phyloP scores from a whole-genome alignment of 129 eudicot genomes.

The Apium graveolens region DNA sequence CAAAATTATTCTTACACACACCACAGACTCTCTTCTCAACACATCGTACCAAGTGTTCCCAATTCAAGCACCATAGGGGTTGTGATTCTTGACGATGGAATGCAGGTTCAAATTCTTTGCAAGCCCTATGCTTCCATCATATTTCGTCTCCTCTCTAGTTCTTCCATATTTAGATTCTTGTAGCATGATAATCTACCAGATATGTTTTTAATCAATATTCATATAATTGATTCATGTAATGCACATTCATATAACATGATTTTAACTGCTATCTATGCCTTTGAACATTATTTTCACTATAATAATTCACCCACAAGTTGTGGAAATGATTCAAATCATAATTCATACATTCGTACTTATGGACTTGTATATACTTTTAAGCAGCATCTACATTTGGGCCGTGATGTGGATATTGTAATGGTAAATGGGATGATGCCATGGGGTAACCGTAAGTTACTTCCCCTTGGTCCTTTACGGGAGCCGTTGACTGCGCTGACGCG shows the following conservation, averaged over 20 bases:
- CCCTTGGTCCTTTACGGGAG: slow-evolving; percentile 86
- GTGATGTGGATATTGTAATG: slow-evolving; percentile 84
- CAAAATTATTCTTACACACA: slow-evolving; percentile 33
- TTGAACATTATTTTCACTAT: neutral
- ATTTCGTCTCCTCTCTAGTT: neutral
- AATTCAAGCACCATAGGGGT: slow-evolving; percentile 39
- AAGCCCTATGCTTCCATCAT: no score
- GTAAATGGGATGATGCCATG: slow-evolving; percentile 78
- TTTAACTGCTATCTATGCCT: slow-evolving; percentile 1
- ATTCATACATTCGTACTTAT: neutral
- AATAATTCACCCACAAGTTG: neutral
- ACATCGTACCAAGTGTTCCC: slow-evolving; percentile 12
- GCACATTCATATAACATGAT: neutral
- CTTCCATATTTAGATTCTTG: neutral
- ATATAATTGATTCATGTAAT: neutral
- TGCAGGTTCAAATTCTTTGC: slow-evolving; percentile 63
- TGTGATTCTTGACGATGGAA: slow-evolving; percentile 83
- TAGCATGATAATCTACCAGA: neutral
- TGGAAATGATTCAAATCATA: neutral
- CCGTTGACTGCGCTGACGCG: slow-evolving; percentile 67
- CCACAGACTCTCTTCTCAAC: slow-evolving; percentile 19
- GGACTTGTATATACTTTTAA: slow-evolving; percentile 6
- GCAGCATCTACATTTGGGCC: slow-evolving; percentile 67
- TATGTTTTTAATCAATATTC: neutral
- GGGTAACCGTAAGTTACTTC: slow-evolving; percentile 65